These are phyloP conservation scores for Suillus discolor DNA, from an alignment of 768 basidiomycete genomes.

Conservation along the genomic window DNA sequence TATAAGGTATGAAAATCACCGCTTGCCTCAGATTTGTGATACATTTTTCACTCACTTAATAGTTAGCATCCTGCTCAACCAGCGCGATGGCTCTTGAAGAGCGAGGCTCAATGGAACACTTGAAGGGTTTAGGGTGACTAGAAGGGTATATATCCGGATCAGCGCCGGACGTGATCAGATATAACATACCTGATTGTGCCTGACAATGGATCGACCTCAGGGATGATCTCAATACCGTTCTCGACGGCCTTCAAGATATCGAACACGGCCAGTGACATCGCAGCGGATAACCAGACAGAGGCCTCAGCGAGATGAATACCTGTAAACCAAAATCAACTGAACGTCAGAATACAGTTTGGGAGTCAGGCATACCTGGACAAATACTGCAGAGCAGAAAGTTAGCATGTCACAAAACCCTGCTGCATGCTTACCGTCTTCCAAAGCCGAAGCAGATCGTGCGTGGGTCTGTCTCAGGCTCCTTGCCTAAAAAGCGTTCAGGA, in stretches of 20 bases:
- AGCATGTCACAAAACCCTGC: constrained; percentile 13
- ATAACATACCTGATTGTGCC: constrained; percentile 65
- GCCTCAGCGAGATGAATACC: constrained; percentile 56
- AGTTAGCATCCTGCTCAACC: constrained; percentile 35
- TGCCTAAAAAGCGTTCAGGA: too few relatives aligned
- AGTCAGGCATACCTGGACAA: constrained; percentile 29
- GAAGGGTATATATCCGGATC: constrained; percentile 11
- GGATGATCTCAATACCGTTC: constrained; percentile 51
- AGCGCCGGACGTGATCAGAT: background rate
- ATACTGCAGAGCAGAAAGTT: constrained; percentile 17
- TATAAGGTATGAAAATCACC: background rate
- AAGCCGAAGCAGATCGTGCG: constrained; percentile 69
- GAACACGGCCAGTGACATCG: constrained; percentile 50
- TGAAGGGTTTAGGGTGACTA: constrained; percentile 64
- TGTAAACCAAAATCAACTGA: constrained; percentile 19
- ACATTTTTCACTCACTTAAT: constrained; percentile 1
- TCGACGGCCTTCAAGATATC: constrained; percentile 47
- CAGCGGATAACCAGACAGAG: constrained; percentile 47
- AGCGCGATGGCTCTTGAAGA: constrained; percentile 56
- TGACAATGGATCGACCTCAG: constrained; percentile 56
- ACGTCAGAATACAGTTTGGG: constrained; percentile 8
- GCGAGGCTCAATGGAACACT: constrained; percentile 61
- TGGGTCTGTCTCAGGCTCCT: constrained; percentile 54
- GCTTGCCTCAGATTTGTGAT: background rate
- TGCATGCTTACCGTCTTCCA: constrained; percentile 53